These are phyloP conservation scores for Coleophoma cylindrospora DNA, from an alignment of 2,329 filamentous ascomycete genomes.

Conservation along the genomic window DNA sequence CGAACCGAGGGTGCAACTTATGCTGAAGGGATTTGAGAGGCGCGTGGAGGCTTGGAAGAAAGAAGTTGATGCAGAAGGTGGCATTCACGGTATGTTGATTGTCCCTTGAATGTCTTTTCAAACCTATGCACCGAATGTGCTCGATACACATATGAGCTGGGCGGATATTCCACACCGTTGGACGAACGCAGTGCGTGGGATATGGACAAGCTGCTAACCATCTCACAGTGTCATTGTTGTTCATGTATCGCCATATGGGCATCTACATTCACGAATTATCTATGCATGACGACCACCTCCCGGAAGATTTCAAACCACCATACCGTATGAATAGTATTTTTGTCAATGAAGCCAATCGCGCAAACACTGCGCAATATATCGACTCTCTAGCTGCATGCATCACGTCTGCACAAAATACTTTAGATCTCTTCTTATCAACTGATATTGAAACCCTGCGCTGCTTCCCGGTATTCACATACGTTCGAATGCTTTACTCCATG, in stretches of 20 bases:
- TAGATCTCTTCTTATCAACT: constrained; percentile 42
- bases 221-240: constrained; percentile 1
- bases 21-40: constrained; percentile 44
- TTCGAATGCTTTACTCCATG: constrained; percentile 45
- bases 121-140: too few species aligned
- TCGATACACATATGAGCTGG: too few species aligned
- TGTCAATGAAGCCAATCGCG: constrained; percentile 7
- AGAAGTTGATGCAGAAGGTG: constrained; percentile 13
- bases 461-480: constrained; percentile 42
- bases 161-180: too few species aligned
- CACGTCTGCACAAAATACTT: constrained; percentile 40
- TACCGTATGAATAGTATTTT: constrained; percentile 18
- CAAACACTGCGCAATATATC: constrained; percentile 36
- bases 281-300: constrained; percentile 47
- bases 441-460: constrained; percentile 35
- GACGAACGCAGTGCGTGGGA: too few species aligned
- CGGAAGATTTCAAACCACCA: constrained; percentile 37
- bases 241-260: constrained; percentile 43
- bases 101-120: too few species aligned
- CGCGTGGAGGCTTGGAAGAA: constrained; percentile 38
- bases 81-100: not conserved
- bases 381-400: constrained; percentile 44
- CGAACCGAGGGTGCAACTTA: constrained; percentile 45
- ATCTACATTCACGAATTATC: constrained; percentile 53
- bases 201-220: not conserved